Conservation (phyloP, 2,329 filamentous ascomycete genomes). For the Capronia americana region DNA sequence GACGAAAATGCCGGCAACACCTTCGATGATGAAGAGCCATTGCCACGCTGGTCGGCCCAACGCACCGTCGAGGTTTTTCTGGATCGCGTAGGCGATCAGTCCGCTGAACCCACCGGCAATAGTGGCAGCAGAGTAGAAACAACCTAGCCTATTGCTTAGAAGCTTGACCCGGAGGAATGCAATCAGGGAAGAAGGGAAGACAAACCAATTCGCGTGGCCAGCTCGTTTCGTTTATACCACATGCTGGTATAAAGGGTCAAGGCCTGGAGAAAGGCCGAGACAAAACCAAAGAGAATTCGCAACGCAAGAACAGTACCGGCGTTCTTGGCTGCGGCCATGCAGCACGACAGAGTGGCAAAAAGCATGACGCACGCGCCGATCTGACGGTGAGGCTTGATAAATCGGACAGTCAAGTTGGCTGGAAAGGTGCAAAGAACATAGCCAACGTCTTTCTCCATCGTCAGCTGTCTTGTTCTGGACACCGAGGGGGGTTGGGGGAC, state of each 20-base stretch:
- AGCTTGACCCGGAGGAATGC: background rate
- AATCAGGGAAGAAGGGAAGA: background rate
- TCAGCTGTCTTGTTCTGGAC: background rate
- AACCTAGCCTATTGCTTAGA: background rate
- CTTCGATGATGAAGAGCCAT: conserved; percentile 75
- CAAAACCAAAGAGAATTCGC: conserved; percentile 24
- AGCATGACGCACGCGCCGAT: background rate
- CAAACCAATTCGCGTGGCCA: conserved; percentile 24
- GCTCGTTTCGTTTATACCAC: conserved; percentile 27
- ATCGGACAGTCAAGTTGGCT: conserved; percentile 2
- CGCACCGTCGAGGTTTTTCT: conserved; percentile 61
- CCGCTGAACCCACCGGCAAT: conserved; percentile 75
- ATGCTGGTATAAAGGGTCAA: conserved; percentile 16
- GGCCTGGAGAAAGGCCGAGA: conserved; percentile 23
- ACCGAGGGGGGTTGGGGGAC: background rate
- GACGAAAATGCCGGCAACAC: conserved; percentile 43
- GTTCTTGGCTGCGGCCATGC: conserved; percentile 22
- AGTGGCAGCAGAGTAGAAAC: conserved; percentile 62
- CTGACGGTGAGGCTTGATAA: background rate
- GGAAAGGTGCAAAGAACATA: conserved; percentile 18
- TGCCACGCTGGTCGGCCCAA: conserved; percentile 65
- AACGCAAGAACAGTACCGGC: conserved; percentile 20
- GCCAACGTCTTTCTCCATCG: conserved; percentile 7
- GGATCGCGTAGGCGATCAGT: conserved; percentile 69
- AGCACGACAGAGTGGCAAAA: conserved; percentile 4